Conservation (phyloP, 2,329 filamentous ascomycete genomes). For the Corinectria fuckeliana region DNA sequence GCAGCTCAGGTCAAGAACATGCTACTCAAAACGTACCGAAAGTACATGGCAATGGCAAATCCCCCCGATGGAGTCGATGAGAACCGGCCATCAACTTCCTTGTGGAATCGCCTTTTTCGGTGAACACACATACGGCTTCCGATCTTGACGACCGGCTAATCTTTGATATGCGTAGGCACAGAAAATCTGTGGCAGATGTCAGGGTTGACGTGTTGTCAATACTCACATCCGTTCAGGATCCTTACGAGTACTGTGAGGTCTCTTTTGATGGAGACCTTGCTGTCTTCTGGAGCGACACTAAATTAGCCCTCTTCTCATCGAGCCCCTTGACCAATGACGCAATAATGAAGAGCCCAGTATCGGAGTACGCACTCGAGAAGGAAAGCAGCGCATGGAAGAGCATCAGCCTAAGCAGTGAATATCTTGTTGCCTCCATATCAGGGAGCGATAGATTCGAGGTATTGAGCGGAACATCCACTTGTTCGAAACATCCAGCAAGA, state of each 20-base stretch:
- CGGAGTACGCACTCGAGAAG: not conserved
- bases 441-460: not conserved
- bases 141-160: not conserved
- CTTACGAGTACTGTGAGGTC: not conserved
- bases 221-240: not conserved
- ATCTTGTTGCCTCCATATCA: not conserved
- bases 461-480: not conserved
- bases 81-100: not conserved
- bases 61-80: not conserved
- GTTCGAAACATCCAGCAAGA: not conserved
- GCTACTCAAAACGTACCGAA: not conserved
- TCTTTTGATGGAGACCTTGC: not conserved
- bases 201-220: not conserved
- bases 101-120: not conserved
- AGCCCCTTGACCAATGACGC: not conserved
- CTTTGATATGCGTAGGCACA: not conserved
- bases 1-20: not conserved
- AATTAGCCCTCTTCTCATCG: not conserved
- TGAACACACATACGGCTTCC: not conserved
- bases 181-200: too few species aligned
- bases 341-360: not conserved
- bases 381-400: not conserved
- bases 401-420: not conserved
- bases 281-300: conserved; percentile 1
- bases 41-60: not conserved